Percentiles rank a stretch among this genome's conserved stretches.
Evolutionary conservation across 1,139 yeast species (phyloP).

Genomic region (Nakaseomyces nivariensis): DNA sequence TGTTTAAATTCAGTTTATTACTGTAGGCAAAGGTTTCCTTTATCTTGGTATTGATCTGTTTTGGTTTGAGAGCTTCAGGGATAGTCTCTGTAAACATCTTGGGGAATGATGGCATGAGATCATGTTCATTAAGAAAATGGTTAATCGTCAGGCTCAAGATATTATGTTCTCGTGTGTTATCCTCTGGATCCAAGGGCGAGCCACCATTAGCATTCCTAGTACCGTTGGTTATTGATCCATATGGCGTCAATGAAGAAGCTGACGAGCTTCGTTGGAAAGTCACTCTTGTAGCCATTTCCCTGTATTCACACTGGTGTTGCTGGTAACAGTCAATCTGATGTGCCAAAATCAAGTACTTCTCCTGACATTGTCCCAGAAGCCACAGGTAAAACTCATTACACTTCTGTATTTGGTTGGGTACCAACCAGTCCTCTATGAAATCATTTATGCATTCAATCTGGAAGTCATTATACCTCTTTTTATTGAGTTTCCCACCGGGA

Average conservation of each 20-base stretch:
- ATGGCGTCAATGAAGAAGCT: background rate
- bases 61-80: background rate
- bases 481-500: background rate
- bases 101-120: conserved; percentile 28
- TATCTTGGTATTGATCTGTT: conserved; percentile 5
- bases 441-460: conserved; percentile 20
- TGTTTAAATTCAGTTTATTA: background rate
- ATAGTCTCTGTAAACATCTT: conserved; percentile 5
- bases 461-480: conserved; percentile 10
- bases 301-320: conserved; percentile 11
- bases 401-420: conserved; percentile 22
- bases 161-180: background rate
- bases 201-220: background rate
- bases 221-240: conserved; percentile 1
- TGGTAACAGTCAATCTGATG: conserved; percentile 19
- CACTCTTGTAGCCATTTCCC: background rate
- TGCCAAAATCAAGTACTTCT: conserved; percentile 16
- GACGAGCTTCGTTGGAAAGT: background rate
- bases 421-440: conserved; percentile 28
- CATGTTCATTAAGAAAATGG: conserved; percentile 16
- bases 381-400: conserved; percentile 28
- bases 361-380: conserved; percentile 22
- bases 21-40: conserved; percentile 4
- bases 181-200: background rate
- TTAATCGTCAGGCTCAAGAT: background rate